Base-by-base conservation (phyloP, 768 basidiomycete genomes). In the Leccinum subtestaceum region DNA sequence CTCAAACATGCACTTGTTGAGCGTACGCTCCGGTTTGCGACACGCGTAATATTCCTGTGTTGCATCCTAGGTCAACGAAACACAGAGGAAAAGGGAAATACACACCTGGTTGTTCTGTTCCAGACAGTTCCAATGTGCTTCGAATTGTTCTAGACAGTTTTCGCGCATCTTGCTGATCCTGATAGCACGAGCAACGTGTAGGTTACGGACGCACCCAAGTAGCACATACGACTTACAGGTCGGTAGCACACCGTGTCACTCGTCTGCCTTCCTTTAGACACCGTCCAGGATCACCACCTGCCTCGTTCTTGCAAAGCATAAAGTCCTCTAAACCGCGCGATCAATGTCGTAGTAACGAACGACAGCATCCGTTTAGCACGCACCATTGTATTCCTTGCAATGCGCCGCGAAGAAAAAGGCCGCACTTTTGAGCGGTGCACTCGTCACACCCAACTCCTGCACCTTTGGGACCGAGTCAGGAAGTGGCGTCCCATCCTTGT, bases 251-350 rank as follows among this genome's bases (percentile, higher is more conserved):
- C 65, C 97, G 83, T 56, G 97, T 98, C 57, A 98, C 96, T 65
- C 92, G 86, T 65, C 97, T 77, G 11, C 97, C 97, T 74, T 98
- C 97, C 81, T 91, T 91, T 77, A 98, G 71, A 75, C 97, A 99
- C 72, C 95, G 93, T 21, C 76, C 93, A 10, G 96, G 94, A 69
- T 96, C 88, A 29, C 65, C 60, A 59, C 89, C 82, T 69, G 83
- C 88, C 79, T 98, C 95, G 23, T 85, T 80, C 78, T 98, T 98
- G 84, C 97, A 99, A 55, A 98, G 88, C 93, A 98, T 96, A 68
- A 93, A 93, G 78, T 93, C 91, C 83, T 93, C 91, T 92, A 70
- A 52, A 55, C 56, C 56, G 0, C n/a, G n/a, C 4, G 32, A 32
- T 32, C 32, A 32, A 51, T 36, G 77, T 17, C 36, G 6, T 36